These are phyloP conservation scores for Tylopilus vinaceipallidus DNA, from an alignment of 768 basidiomycete species.

Conservation along the genomic window DNA sequence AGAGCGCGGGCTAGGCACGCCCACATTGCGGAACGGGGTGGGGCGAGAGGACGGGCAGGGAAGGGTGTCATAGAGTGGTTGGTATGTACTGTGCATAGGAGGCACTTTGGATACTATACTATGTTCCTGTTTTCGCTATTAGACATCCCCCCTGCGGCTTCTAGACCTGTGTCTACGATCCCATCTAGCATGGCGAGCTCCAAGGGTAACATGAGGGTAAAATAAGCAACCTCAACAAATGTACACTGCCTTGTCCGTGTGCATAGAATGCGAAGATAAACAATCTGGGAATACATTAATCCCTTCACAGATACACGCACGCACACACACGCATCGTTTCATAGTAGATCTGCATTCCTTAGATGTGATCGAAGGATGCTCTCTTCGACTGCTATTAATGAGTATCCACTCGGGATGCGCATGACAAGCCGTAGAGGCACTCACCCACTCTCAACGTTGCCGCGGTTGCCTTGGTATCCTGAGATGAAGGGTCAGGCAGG, in stretches of 20 bases:
- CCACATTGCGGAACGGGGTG: slow-evolving; percentile 52
- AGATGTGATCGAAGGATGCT: slow-evolving; percentile 71
- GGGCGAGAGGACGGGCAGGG: slow-evolving; percentile 26
- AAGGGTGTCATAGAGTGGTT: background rate
- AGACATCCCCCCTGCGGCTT: no score
- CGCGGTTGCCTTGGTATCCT: slow-evolving; percentile 78
- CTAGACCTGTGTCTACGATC: no score
- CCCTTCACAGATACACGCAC: slow-evolving; percentile 3
- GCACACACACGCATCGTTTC: slow-evolving; percentile 12
- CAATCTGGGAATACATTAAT: background rate
- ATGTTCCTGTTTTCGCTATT: slow-evolving; percentile 8
- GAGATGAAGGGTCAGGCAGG: slow-evolving; percentile 14
- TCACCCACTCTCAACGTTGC: slow-evolving; percentile 65
- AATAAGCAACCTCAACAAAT: background rate
- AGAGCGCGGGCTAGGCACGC: slow-evolving; percentile 65
- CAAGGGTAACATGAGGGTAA: no score
- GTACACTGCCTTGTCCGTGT: background rate
- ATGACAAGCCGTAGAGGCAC: slow-evolving; percentile 19
- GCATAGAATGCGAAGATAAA: background rate
- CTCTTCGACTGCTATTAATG: slow-evolving; percentile 53
- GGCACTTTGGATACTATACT: background rate
- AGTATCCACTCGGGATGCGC: background rate
- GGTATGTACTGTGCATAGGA: background rate
- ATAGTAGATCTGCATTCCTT: slow-evolving; percentile 68
- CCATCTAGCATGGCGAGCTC: no score